Conservation (phyloP, 805 yeast species). For the Naumovozyma baii region DNA sequence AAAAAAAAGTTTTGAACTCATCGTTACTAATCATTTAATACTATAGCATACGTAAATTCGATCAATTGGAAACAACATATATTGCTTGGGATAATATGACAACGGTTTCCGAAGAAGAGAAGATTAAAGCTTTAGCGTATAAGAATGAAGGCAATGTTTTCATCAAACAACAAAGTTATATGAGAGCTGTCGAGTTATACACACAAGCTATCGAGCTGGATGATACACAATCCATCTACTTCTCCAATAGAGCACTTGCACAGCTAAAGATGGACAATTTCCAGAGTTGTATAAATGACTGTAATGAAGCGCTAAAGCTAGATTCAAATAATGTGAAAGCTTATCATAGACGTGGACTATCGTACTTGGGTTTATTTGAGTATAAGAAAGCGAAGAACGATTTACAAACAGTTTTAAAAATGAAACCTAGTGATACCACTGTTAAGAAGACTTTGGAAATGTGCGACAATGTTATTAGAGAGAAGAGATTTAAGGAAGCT, state of each 20-base stretch:
- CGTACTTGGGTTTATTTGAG: constrained; percentile 64
- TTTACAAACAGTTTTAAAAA: constrained; percentile 50
- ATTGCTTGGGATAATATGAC: too few species aligned
- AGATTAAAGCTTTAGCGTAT: constrained; percentile 36
- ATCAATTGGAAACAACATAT: too few species aligned
- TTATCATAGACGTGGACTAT: constrained; percentile 78
- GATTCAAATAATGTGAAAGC: constrained; percentile 68
- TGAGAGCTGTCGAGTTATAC: constrained; percentile 60
- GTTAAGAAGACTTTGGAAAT: constrained; percentile 56
- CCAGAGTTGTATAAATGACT: constrained; percentile 76
- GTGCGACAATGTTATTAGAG: constrained; percentile 56
- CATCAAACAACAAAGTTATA: constrained; percentile 55
- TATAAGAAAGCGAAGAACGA: constrained; percentile 66
- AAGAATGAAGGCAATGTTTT: constrained; percentile 68
- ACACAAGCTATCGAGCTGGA: constrained; percentile 65
- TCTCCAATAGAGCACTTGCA: constrained; percentile 84
- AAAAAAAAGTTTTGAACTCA: too few species aligned
- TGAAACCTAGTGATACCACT: constrained; percentile 57
- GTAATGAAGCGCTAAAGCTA: constrained; percentile 56
- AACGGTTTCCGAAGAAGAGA: constrained; percentile 12
- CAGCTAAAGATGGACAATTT: constrained; percentile 77
- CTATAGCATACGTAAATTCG: too few species aligned
- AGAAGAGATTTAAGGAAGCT: constrained; percentile 76
- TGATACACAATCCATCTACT: constrained; percentile 49
- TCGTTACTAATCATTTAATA: too few species aligned